phyloP scores from a whole-genome alignment of 345 rosid genomes.

The Passiflora organensis region DNA sequence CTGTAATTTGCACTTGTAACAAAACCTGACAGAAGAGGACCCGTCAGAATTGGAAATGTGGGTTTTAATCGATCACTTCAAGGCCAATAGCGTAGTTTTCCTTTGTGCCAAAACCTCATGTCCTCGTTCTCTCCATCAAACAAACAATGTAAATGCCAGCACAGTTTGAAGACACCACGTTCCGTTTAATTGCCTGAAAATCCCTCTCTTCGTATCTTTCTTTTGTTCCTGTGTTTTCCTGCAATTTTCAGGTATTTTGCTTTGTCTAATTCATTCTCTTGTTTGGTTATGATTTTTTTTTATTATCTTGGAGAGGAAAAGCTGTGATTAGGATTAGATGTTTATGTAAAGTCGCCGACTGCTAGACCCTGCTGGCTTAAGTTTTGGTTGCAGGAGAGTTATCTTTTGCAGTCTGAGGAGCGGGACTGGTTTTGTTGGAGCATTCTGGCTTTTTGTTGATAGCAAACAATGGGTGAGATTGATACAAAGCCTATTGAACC shows the following conservation, averaged over 20 bases:
- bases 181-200: background rate
- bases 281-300: background rate
- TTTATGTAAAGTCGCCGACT: too few species aligned
- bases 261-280: too few species aligned
- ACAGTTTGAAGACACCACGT: background rate
- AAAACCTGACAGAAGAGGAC: too few species aligned
- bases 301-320: background rate
- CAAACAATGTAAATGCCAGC: background rate
- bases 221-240: background rate
- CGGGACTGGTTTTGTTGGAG: background rate
- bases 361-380: too few species aligned
- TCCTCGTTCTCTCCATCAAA: slow-evolving; percentile 13
- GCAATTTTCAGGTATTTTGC: too few species aligned
- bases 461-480: slow-evolving; percentile 40
- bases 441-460: background rate
- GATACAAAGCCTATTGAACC: slow-evolving; percentile 47
- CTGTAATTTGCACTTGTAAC: too few species aligned
- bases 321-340: too few species aligned
- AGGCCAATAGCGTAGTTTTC: slow-evolving; percentile 6
- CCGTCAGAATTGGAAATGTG: background rate
- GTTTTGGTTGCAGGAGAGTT: background rate
- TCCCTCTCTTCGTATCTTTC: background rate
- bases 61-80: slow-evolving; percentile 10
- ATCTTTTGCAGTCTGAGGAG: background rate
- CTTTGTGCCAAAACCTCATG: slow-evolving; percentile 1